Evolutionary conservation across 2,329 filamentous ascomycete species (phyloP), one percentile per base, ranked within the genome.

Genomic region (Colletotrichum euphorbiae): DNA sequence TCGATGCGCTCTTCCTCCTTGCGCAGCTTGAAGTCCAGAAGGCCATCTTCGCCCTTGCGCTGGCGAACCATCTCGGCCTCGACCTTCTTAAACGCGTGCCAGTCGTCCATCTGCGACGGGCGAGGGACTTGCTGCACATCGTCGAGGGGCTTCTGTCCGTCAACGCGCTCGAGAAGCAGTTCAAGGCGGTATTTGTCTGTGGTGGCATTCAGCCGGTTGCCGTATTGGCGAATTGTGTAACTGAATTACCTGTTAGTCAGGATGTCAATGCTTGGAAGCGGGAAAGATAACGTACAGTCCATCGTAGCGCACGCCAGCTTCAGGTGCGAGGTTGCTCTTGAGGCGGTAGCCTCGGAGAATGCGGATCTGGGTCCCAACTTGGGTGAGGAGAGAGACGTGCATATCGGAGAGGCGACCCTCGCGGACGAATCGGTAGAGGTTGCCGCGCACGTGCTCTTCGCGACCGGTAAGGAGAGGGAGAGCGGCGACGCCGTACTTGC

Each of bases 31-130:
- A 64, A 70, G 57, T 71, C 67, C 33, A 68, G 60, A 21, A 64
- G 15, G 28, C 63, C 67, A n/a, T 63, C 48, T n/a, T 67, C 58
- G 15, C 69, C 69, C 60, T 69, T 70, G 19, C 64, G 38, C 61
- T 62, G 69, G 19, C 65, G 63, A 6, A 70, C 48, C 28, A 64
- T 67, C 45, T 71, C 69, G 38, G 65, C 57, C 58, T 71, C 69
- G 43, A 69, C 19, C 70, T 81, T 82, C 70, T 85, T 78, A 73
- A 83, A 88, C 8, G 86, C 72, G 2, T 77, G 67, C 85, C 84
- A 89, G 66, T 89, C 86, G 67, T 89, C 87, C 6, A 86, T 71
- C 73, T 89, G 84, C 2, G 85, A 86, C 2, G 86, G 86, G 11
- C 74, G 79, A 0, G 87, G 87, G 12, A 86, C 78, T n/a, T 71